These are phyloP conservation scores for Paraleonurus japonicus DNA, from an alignment of 257 asterid genomes.

Conservation along the genomic window DNA sequence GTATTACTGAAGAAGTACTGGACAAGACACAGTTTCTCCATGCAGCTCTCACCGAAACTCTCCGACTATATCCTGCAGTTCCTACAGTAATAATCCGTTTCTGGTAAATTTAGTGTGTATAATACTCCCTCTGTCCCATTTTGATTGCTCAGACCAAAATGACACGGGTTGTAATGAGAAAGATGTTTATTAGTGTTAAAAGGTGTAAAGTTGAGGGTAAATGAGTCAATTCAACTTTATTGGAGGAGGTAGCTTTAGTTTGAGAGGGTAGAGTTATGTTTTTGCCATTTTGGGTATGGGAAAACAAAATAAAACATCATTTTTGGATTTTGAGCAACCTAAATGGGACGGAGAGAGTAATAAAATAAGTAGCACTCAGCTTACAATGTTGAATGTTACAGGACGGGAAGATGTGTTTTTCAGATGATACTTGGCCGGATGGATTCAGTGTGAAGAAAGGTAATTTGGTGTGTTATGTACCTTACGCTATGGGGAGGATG, in stretches of 20 bases:
- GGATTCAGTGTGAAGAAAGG: constrained; percentile 63
- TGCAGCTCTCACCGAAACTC: constrained; percentile 63
- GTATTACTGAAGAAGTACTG: constrained; percentile 53
- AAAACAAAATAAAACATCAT: too few relatives aligned
- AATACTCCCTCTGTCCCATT: too few relatives aligned
- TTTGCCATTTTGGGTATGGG: too few relatives aligned
- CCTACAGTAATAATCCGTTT: constrained; percentile 40
- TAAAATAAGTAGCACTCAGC: neutral
- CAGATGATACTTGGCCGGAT: constrained; percentile 62
- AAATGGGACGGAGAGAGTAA: too few relatives aligned
- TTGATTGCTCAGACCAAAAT: too few relatives aligned
- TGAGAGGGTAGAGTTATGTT: too few relatives aligned
- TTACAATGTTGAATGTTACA: constrained; percentile 1
- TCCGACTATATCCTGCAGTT: constrained; percentile 62
- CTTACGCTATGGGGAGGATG: constrained; percentile 75
- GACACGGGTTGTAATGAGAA: too few relatives aligned
- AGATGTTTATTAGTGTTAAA: too few relatives aligned
- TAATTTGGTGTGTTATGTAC: constrained; percentile 36
- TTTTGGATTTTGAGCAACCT: too few relatives aligned
- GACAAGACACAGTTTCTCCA: constrained; percentile 67
- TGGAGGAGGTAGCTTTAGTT: too few relatives aligned
- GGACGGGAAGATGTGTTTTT: constrained; percentile 64
- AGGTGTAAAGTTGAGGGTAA: too few relatives aligned
- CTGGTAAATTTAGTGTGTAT: neutral
- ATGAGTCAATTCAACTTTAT: too few relatives aligned